These are phyloP conservation scores for Mesotaenium endlicherianum DNA, from an alignment of 139 green algal species.

Conservation along the genomic window DNA sequence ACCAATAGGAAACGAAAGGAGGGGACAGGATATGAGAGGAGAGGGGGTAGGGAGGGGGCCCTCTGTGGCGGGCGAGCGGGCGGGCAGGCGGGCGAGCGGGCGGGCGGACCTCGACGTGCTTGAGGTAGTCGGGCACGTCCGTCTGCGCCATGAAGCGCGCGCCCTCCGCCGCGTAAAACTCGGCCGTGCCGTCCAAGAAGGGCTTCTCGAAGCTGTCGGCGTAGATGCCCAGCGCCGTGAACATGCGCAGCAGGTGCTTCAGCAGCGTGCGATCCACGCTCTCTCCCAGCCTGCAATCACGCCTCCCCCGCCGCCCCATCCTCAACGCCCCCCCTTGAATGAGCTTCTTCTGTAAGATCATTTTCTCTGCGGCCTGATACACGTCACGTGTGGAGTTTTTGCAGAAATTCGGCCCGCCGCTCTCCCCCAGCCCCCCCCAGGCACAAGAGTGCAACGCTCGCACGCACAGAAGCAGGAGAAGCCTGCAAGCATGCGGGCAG, in stretches of 20 bases:
- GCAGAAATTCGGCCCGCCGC: too few species aligned
- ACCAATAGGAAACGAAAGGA: too few species aligned
- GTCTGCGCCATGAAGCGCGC: conserved; percentile 62
- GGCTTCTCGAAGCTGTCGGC: conserved; percentile 54
- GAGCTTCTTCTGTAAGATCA: too few species aligned
- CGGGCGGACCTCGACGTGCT: conserved; percentile 75
- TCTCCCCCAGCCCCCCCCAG: too few species aligned
- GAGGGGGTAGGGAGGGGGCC: too few species aligned
- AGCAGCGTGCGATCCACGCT: conserved; percentile 68
- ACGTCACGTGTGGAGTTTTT: too few species aligned
- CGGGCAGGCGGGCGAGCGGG: background rate
- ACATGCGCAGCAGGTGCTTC: conserved; percentile 74
- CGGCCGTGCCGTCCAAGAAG: conserved; percentile 53
- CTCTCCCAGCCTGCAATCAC: conserved; percentile 39
- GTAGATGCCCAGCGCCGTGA: conserved; percentile 53
- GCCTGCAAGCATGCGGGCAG: too few species aligned
- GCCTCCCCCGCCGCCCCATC: background rate
- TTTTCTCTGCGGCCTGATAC: too few species aligned
- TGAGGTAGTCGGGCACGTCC: conserved; percentile 83
- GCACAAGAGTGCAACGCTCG: too few species aligned
- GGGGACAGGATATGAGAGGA: too few species aligned
- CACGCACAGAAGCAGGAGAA: too few species aligned
- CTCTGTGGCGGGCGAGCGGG: background rate
- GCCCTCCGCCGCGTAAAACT: conserved; percentile 67
- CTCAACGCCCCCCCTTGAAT: too few species aligned